A percentile compares a stretch with the other conserved stretches of the same genome.
Conservation (phyloP, 768 basidiomycete genomes). For the Naganishia randhawae region DNA sequence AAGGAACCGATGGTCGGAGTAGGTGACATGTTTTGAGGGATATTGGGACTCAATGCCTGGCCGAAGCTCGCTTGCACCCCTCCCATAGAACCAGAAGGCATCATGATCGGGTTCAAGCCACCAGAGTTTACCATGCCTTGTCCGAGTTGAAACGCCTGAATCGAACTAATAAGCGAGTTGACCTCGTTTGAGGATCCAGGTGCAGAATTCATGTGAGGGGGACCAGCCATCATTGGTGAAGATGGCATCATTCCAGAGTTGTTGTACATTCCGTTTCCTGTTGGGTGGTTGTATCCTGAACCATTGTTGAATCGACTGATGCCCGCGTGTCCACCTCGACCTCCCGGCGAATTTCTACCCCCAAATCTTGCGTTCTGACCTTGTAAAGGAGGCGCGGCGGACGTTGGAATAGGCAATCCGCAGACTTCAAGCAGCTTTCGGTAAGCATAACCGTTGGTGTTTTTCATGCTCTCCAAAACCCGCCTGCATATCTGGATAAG, state of each 20-base stretch:
- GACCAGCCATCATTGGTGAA: conserved; percentile 14
- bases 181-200: conserved; percentile 13
- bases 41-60: conserved; percentile 35
- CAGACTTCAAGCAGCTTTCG: conserved; percentile 90
- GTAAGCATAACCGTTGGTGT: conserved; percentile 90
- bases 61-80: conserved; percentile 38
- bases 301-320: conserved; percentile 11
- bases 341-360: conserved; percentile 12
- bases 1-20: conserved; percentile 39
- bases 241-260: conserved; percentile 14
- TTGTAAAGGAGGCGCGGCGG: conserved; percentile 17
- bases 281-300: conserved; percentile 3
- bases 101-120: conserved; percentile 37
- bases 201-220: background rate
- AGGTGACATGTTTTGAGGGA: conserved; percentile 26
- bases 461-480: conserved; percentile 81
- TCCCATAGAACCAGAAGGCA: conserved; percentile 27
- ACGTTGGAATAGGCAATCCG: conserved; percentile 66
- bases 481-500: conserved; percentile 84
- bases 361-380: background rate
- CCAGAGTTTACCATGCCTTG: conserved; percentile 30
- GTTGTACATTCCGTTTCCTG: conserved; percentile 13
- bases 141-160: conserved; percentile 32
- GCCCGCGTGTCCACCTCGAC: background rate
- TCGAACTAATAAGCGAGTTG: conserved; percentile 30